Conservation (phyloP, 164 flowering plant species). For the Buxus sempervirens region DNA sequence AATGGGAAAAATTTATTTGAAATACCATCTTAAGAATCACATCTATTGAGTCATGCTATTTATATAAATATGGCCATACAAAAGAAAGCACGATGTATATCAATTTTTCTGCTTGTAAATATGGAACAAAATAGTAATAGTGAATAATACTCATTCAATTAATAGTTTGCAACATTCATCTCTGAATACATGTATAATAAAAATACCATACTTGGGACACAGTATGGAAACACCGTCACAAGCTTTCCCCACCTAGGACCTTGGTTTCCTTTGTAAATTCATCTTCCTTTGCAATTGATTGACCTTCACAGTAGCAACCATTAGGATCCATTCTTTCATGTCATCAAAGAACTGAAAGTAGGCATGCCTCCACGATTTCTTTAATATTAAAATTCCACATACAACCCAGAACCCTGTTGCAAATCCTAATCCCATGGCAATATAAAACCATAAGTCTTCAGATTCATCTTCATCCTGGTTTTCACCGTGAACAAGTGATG, state of each 20-base stretch:
- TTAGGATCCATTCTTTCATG: background rate
- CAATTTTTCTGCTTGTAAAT: too few species aligned
- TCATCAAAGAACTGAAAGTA: background rate
- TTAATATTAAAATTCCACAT: background rate
- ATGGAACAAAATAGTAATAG: too few species aligned
- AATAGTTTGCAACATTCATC: too few species aligned
- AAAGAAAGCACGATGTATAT: too few species aligned
- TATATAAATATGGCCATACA: too few species aligned
- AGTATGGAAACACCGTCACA: background rate
- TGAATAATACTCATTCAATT: too few species aligned
- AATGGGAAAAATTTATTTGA: too few species aligned
- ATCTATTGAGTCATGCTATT: too few species aligned
- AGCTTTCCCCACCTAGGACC: background rate
- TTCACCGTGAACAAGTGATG: background rate
- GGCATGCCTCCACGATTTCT: conserved; percentile 2
- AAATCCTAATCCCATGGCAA: background rate
- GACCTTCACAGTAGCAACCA: background rate
- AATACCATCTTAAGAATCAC: too few species aligned
- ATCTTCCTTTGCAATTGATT: background rate
- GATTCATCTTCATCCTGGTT: background rate
- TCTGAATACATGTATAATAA: too few species aligned
- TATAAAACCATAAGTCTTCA: background rate
- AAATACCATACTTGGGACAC: too few species aligned
- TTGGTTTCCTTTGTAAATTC: background rate
- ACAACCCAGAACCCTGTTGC: conserved; percentile 3